Evolutionary conservation across 768 basidiomycete species (phyloP), one percentile per base, ranked within the genome.

Genomic region (Rickenella mellea): DNA sequence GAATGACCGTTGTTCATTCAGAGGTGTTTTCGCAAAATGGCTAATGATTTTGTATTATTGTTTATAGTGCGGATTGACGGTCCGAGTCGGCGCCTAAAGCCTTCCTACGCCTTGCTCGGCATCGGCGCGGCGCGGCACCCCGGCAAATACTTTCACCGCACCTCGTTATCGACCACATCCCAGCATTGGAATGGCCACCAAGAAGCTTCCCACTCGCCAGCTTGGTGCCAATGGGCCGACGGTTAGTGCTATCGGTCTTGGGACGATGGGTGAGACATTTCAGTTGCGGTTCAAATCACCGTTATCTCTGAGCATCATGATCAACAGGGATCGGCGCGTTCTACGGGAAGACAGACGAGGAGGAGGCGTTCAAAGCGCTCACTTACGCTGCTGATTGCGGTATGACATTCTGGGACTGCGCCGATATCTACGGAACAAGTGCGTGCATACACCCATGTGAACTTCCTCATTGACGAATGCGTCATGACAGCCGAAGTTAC

Each of bases 401-500:
- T 2, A 26, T 49, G 8, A 53, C 50, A 0, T 50, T 56, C 33
- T 56, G 54, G 54, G 55, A 55, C 14, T 45, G 42, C 0, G 45
- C 50, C 2, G 53, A 56, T 15, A 45, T 54, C 21, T 56, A 56
- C 15, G 53, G 51, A 14, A 45, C 48, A 11, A 45, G 48, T 49
- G 27, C n/a, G 50, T 45, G 25, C 12, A 20, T 17, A 36, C 12
- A 12, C 5, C 9, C 11, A 19, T 3, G 7, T 10, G 4, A 7
- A 11, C 32, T 30, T 29, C 4, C 15, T 5, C 40, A 24, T 22
- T 29, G 4, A 3, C 21, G 8, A 10, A 15, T 30, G 4, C 21
- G 14, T 27, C 28, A 30, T 14, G 27, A 5, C 22, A 56, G 55
- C 49, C 28, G 53, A 56, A 42, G 42, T 41, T 15, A 40, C 46